phyloP scores from a whole-genome alignment of 2,329 filamentous ascomycete species.

The Phialemoniopsis sp. region DNA sequence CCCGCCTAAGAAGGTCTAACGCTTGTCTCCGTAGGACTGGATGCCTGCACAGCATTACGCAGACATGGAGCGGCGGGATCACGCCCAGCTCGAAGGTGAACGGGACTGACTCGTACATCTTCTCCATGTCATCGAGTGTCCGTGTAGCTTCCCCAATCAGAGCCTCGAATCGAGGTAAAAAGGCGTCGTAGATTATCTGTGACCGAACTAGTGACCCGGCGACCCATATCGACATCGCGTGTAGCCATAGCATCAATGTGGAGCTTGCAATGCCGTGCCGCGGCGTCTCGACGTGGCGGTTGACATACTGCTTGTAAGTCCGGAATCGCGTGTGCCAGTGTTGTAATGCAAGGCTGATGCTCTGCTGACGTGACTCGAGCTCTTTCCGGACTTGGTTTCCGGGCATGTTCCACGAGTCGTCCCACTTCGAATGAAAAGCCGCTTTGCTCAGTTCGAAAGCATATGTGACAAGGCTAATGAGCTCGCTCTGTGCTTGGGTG shows the following conservation, averaged over 20 bases:
- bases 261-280: no score
- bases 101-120: neutral
- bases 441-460: no score
- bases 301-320: no score
- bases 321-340: no score
- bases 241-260: neutral
- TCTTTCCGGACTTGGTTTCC: no score
- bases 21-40: neutral
- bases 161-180: neutral
- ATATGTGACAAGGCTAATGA: neutral
- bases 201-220: neutral
- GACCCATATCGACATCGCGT: neutral
- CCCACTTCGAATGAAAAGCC: no score
- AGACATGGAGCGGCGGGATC: constrained; percentile 1
- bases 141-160: neutral
- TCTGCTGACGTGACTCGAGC: no score
- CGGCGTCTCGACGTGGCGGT: no score
- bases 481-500: constrained; percentile 1
- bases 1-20: neutral
- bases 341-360: no score
- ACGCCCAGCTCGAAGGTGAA: constrained; percentile 4
- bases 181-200: constrained; percentile 1
- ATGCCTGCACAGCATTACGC: neutral
- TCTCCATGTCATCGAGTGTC: neutral
- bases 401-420: no score